phyloP scores from a whole-genome alignment of 2,329 filamentous ascomycete species.

The Chalaropsis ovoidea region DNA sequence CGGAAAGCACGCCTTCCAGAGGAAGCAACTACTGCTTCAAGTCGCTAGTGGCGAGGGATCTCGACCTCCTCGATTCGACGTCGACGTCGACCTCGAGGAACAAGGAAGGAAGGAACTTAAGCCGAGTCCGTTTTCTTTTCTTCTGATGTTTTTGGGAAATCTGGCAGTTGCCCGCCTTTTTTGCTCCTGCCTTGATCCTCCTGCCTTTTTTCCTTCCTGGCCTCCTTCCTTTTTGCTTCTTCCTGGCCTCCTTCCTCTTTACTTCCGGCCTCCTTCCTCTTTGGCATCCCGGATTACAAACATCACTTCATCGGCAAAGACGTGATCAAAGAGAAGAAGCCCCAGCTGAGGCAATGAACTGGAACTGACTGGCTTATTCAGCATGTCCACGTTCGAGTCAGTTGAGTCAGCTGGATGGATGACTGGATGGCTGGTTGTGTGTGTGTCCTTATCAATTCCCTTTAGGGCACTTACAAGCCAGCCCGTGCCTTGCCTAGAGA shows the following conservation, averaged over 20 bases:
- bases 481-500: neutral
- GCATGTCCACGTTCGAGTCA: neutral
- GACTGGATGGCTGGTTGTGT: neutral
- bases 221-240: neutral
- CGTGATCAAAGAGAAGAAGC: neutral
- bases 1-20: constrained; percentile 22
- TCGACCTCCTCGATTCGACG: constrained; percentile 2
- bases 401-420: neutral
- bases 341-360: neutral
- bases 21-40: constrained; percentile 15
- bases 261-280: neutral
- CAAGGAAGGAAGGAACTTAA: too few relatives aligned
- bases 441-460: neutral
- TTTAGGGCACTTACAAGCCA: constrained; percentile 2
- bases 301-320: neutral
- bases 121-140: neutral
- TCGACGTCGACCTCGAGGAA: neutral
- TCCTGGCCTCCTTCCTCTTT: neutral
- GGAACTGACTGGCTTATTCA: neutral
- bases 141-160: too few relatives aligned
- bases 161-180: too few relatives aligned
- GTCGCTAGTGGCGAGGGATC: neutral
- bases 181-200: too few relatives aligned
- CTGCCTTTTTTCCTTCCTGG: too few relatives aligned
- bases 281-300: neutral